Evolutionary conservation across 805 yeast species (phyloP).

Genomic region (Starmerella vaccinii): DNA sequence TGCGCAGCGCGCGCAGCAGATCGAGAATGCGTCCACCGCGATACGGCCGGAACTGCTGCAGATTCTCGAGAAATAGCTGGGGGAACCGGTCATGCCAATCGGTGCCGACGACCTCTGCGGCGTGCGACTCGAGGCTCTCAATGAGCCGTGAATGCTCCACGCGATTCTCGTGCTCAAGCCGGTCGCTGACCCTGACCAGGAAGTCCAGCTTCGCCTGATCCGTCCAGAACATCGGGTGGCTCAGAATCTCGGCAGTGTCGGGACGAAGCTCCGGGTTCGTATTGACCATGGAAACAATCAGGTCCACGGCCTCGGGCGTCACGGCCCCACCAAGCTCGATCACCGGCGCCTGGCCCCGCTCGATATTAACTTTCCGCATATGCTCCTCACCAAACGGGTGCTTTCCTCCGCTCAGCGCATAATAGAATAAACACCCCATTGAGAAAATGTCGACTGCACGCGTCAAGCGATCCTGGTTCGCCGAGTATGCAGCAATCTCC

Average conservation of each 20-base stretch:
- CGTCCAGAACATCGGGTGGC: conserved; percentile 87
- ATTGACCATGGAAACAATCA: conserved; percentile 62
- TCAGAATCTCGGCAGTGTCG: conserved; percentile 52
- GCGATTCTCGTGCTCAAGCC: conserved; percentile 75
- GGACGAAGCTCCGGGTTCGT: conserved; percentile 63
- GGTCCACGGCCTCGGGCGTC: conserved; percentile 53
- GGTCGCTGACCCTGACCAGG: conserved; percentile 74
- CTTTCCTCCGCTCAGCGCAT: conserved; percentile 65
- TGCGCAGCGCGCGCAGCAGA: conserved; percentile 75
- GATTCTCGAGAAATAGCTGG: conserved; percentile 59
- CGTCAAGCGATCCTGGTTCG: conserved; percentile 43
- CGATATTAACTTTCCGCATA: conserved; percentile 77
- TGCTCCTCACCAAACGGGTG: conserved; percentile 97
- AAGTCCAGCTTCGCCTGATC: conserved; percentile 67
- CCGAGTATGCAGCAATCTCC: conserved; percentile 35
- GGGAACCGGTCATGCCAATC: conserved; percentile 79
- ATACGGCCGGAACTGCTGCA: conserved; percentile 87
- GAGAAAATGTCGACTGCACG: conserved; percentile 90
- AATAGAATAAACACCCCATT: conserved; percentile 86
- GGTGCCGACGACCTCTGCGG: conserved; percentile 38
- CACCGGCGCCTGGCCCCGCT: conserved; percentile 50
- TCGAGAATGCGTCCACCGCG: conserved; percentile 72
- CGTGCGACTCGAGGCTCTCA: conserved; percentile 43
- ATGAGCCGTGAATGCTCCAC: conserved; percentile 65
- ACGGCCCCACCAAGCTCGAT: conserved; percentile 36